These are phyloP conservation scores for Candida jianshihensis DNA, from an alignment of 805 yeast genomes.

Conservation along the genomic window DNA sequence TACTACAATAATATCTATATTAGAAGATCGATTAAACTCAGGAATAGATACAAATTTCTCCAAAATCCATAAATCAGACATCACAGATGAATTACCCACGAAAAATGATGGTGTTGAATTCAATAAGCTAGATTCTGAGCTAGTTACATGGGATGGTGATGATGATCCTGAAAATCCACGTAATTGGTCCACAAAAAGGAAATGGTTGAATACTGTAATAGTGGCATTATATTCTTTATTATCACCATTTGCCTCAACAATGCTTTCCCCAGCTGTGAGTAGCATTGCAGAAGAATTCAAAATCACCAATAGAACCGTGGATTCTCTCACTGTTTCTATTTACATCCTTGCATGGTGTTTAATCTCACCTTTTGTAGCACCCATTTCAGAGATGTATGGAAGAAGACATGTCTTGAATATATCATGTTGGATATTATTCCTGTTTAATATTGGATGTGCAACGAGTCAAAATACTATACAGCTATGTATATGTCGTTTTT, in stretches of 20 bases:
- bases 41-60: background rate
- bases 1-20: too few relatives aligned
- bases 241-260: conserved; percentile 57
- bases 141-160: conserved; percentile 63
- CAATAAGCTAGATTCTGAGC: conserved; percentile 50
- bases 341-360: conserved; percentile 60
- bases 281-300: conserved; percentile 39
- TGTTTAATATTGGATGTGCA: conserved; percentile 54
- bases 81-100: conserved; percentile 23
- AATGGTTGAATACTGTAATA: conserved; percentile 37
- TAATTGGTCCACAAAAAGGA: conserved; percentile 44
- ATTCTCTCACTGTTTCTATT: conserved; percentile 46
- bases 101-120: conserved; percentile 46
- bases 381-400: conserved; percentile 55
- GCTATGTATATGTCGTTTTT: conserved; percentile 49
- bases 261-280: conserved; percentile 53
- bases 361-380: conserved; percentile 57
- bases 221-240: conserved; percentile 50
- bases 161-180: conserved; percentile 57
- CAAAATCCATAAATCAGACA: background rate
- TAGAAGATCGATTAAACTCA: too few relatives aligned
- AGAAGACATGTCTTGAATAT: conserved; percentile 43
- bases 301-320: conserved; percentile 32
- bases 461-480: conserved; percentile 46
- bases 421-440: conserved; percentile 40